phyloP scores from a whole-genome alignment of 164 flowering plant species.

The Stephania japonica region DNA sequence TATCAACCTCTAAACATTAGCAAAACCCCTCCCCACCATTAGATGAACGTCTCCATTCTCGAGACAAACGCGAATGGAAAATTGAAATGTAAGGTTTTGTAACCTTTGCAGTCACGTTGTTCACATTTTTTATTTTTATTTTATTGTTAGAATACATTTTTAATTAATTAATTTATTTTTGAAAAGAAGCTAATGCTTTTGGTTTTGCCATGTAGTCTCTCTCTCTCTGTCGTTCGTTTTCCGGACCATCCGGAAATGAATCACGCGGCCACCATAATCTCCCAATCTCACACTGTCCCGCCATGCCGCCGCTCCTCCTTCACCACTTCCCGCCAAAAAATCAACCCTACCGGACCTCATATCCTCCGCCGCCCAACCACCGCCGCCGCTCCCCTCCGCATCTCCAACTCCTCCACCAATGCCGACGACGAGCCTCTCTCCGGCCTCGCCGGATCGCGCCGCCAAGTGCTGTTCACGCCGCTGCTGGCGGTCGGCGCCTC shows the following conservation, averaged over 20 bases:
- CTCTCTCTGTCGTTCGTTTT: not conserved
- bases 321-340: not conserved
- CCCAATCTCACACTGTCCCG: conserved; percentile 10
- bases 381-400: not conserved
- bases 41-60: no score
- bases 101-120: no score
- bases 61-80: no score
- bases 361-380: conserved; percentile 11
- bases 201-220: not conserved
- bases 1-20: no score
- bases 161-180: no score
- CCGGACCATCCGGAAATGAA: conserved; percentile 19
- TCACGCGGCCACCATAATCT: not conserved
- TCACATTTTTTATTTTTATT: no score
- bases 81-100: no score
- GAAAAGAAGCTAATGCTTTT: not conserved
- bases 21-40: no score
- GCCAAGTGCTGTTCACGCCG: conserved; percentile 53
- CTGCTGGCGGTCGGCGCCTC: conserved; percentile 46
- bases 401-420: conserved; percentile 12
- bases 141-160: no score
- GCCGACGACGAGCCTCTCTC: not conserved
- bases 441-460: conserved; percentile 20
- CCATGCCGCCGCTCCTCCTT: conserved; percentile 1
- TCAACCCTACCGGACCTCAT: not conserved